Percentiles rank a stretch among this genome's conserved stretches.
phyloP scores from a whole-genome alignment of 768 basidiomycete genomes.

The Clavulina sp. region DNA sequence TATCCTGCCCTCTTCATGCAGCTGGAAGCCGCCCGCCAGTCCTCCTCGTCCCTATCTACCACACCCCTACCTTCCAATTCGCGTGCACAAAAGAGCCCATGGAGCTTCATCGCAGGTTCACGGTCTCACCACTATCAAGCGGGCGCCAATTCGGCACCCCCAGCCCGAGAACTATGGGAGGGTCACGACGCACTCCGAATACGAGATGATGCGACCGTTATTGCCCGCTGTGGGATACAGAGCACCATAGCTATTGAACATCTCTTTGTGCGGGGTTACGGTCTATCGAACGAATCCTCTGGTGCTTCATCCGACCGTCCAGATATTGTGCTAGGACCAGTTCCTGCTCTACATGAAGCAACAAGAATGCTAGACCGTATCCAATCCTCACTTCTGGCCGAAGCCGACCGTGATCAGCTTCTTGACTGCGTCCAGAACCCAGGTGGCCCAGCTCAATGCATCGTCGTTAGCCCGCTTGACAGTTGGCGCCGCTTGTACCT shows the following conservation, averaged over 20 bases:
- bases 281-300: slow-evolving; percentile 25
- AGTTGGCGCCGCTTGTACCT: too few species aligned
- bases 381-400: neutral
- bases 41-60: too few species aligned
- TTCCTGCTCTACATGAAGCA: neutral
- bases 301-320: slow-evolving; percentile 23
- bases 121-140: too few species aligned
- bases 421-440: neutral
- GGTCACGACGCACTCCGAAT: slow-evolving; percentile 43
- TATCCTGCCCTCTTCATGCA: slow-evolving; percentile 82
- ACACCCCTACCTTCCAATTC: slow-evolving; percentile 40
- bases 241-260: slow-evolving; percentile 62
- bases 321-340: neutral
- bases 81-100: slow-evolving; percentile 26
- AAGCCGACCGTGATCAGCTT: too few species aligned
- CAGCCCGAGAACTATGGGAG: slow-evolving; percentile 50
- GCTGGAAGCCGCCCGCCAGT: slow-evolving; percentile 52
- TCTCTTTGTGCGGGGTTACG: too few species aligned
- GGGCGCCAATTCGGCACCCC: too few species aligned
- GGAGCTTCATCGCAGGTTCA: slow-evolving; percentile 25
- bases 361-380: neutral
- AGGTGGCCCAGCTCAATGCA: too few species aligned
- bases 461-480: too few species aligned
- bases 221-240: slow-evolving; percentile 51
- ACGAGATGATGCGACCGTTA: slow-evolving; percentile 51